Conservation (phyloP, 345 rosid genomes). For the Durio zibethinus region DNA sequence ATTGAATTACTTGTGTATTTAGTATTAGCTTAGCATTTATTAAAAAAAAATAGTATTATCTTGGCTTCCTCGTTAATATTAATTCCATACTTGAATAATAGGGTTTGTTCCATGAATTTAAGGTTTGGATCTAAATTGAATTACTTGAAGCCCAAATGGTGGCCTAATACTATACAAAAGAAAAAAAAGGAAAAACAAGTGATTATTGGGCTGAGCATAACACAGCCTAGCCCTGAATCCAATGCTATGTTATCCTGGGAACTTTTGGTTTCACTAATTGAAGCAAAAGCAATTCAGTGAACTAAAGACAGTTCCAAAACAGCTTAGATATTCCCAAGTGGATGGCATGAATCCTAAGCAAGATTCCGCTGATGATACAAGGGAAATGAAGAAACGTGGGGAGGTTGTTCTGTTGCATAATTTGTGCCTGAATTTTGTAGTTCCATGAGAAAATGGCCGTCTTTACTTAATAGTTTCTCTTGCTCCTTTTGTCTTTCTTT, state of each 20-base stretch:
- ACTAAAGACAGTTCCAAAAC: not conserved
- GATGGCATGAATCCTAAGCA: not conserved
- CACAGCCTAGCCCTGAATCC: not conserved
- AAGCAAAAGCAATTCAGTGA: too few species aligned
- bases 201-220: not conserved
- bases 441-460: slow-evolving; percentile 28
- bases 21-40: too few species aligned
- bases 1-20: too few species aligned
- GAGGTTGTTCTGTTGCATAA: slow-evolving; percentile 29
- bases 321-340: not conserved
- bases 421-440: slow-evolving; percentile 48
- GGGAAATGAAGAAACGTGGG: not conserved
- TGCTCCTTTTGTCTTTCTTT: slow-evolving; percentile 12
- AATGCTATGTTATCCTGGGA: too few species aligned
- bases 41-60: too few species aligned
- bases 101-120: too few species aligned
- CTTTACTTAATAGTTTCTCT: not conserved
- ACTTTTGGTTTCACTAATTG: too few species aligned
- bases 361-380: slow-evolving; percentile 4
- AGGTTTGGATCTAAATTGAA: not conserved
- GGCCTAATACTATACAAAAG: not conserved
- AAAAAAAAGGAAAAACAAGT: not conserved
- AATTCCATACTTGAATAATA: too few species aligned
- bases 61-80: too few species aligned
- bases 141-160: not conserved